phyloP scores from a whole-genome alignment of 257 asterid species.

The Lavandula angustifolia region DNA sequence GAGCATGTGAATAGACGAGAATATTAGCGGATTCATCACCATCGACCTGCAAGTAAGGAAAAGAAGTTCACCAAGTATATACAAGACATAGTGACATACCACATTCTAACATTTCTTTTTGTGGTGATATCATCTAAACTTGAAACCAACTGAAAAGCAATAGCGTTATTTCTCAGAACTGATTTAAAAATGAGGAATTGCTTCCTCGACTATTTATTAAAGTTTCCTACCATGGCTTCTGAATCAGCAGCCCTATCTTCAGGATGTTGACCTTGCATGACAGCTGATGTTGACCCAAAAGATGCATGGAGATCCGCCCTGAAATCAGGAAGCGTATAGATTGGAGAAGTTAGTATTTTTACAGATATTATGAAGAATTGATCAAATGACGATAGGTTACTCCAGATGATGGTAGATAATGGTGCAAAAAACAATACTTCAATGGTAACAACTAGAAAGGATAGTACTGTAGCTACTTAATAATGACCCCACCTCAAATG shows the following conservation, averaged over 20 bases:
- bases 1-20: constrained; percentile 85
- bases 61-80: constrained; percentile 27
- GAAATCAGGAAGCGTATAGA: constrained; percentile 34
- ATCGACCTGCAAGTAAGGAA: constrained; percentile 48
- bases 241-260: constrained; percentile 49
- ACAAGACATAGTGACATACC: background rate
- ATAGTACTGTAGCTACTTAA: no score
- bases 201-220: constrained; percentile 24
- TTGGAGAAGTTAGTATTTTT: constrained; percentile 15
- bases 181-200: background rate
- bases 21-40: constrained; percentile 49
- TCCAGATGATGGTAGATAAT: no score
- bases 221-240: constrained; percentile 53
- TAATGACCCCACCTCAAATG: no score
- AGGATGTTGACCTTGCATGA: constrained; percentile 52
- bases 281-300: constrained; percentile 48
- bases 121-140: background rate
- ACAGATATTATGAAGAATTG: no score
- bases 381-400: no score
- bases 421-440: no score
- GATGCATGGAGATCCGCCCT: constrained; percentile 77
- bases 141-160: constrained; percentile 14
- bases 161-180: background rate
- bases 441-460: no score
- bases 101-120: constrained; percentile 7